phyloP scores from a whole-genome alignment of 2,329 filamentous ascomycete genomes.

The Elsinoe perseae region DNA sequence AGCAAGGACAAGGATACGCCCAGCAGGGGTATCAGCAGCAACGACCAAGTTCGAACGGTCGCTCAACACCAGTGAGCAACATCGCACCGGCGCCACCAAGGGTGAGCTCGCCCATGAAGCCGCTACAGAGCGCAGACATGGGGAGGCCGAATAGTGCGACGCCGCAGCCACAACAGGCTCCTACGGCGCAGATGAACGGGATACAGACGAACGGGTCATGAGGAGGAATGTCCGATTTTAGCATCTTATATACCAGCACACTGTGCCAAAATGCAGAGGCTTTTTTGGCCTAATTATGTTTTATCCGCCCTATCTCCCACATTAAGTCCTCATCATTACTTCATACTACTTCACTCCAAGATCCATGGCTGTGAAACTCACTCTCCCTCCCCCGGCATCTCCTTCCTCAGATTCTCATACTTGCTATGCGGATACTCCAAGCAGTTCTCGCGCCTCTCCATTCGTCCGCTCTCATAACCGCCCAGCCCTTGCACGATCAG shows the following conservation, averaged over 20 bases:
- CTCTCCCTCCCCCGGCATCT: constrained; percentile 31
- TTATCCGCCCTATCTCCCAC: neutral
- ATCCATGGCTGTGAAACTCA: neutral
- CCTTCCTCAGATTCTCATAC: constrained; percentile 46
- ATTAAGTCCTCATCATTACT: neutral
- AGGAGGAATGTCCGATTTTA: neutral
- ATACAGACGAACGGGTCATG: constrained; percentile 10
- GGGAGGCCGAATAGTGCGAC: neutral
- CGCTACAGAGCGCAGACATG: neutral
- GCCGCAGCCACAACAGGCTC: neutral
- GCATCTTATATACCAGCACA: neutral
- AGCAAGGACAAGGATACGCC: neutral
- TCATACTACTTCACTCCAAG: neutral
- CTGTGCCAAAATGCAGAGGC: neutral
- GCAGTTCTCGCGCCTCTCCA: constrained; percentile 44
- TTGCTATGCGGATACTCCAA: constrained; percentile 46
- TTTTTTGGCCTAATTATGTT: neutral
- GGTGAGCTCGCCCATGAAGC: constrained; percentile 9
- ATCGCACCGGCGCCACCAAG: constrained; percentile 4
- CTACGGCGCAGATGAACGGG: constrained; percentile 8
- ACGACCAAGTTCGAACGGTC: constrained; percentile 12
- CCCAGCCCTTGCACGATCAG: constrained; percentile 36
- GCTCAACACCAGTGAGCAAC: constrained; percentile 13
- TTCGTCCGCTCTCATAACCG: constrained; percentile 31
- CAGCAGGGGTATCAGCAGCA: neutral